Base-by-base conservation (phyloP, 2,329 filamentous ascomycete species). In the Truncatella angustata region DNA sequence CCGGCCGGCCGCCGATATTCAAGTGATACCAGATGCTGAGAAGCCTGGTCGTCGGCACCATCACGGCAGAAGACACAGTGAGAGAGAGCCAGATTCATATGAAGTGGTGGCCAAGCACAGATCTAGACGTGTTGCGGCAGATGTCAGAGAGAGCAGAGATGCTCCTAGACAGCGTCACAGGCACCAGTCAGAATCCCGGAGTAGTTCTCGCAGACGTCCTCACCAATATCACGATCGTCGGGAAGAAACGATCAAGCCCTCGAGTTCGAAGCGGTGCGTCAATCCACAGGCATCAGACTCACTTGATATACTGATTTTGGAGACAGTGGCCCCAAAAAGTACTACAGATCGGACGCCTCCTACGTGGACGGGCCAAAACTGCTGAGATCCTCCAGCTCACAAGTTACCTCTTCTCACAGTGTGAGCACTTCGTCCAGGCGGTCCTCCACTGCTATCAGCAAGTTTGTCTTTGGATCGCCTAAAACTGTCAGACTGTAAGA, bases 331-430 rank as follows among this genome's bases (percentile, higher is more conserved):
- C 56, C 46, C 58, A 63, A 60, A 49, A 65, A 58, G 46, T 62
- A 63, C 46, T 64, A 68, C 50, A 59, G 64, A 26, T 69, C 69
- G 6, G 71, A 71, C 37, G 55, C 56, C 30, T 48, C 54, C 23
- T 64, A 66, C 32, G 23, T 61, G 24, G 65, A 66, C n/a, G 69
- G 63, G 51, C 63, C 64, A 6, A 49, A 65, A 14, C 60, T 69
- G 24, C 61, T 65, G 4, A 57, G 66, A 52, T 63, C 66, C 35
- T 61, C 64, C 49, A 60, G 61, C 24, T 69, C 71, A 12, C 65
- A 70, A 54, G 56, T 65, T 37, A 63, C 68, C 9, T 66, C 70
- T 12, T 63, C 68, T 48, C 67, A 68, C 21, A 73, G 70, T 60
- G 51, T 69, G 45, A 64, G 62, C 53, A 69, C 70, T 50, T 70